Conservation (phyloP, 148 eudicot genomes). For the Camellia japonica region DNA sequence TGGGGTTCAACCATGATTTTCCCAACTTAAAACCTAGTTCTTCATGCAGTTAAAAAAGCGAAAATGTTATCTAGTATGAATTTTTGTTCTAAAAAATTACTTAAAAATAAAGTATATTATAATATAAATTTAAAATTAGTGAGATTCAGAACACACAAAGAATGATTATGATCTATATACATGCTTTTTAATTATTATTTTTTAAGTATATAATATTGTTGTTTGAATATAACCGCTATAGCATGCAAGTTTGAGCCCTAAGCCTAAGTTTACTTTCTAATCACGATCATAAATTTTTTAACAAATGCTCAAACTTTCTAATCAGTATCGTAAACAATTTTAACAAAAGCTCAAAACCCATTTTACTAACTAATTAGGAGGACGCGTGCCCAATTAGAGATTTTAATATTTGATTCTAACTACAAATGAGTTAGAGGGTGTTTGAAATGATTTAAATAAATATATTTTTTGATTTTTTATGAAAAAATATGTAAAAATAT, state of each 20-base stretch:
- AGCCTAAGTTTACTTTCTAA: background rate
- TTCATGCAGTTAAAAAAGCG: slow-evolving; percentile 2
- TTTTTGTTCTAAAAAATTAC: too few relatives aligned
- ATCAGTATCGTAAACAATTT: background rate
- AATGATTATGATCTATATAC: too few relatives aligned
- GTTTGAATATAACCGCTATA: background rate
- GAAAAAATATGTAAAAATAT: too few relatives aligned
- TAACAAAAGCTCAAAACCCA: background rate
- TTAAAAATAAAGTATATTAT: too few relatives aligned
- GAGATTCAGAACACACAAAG: too few relatives aligned
- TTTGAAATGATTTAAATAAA: too few relatives aligned
- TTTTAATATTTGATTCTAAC: background rate
- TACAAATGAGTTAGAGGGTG: background rate
- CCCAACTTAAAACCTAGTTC: slow-evolving; percentile 12
- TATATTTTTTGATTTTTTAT: too few relatives aligned
- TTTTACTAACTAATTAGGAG: background rate
- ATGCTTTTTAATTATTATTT: too few relatives aligned
- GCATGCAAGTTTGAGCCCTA: background rate
- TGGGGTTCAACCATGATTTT: slow-evolving; percentile 6
- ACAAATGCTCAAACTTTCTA: background rate
- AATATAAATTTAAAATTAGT: too few relatives aligned
- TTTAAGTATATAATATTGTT: too few relatives aligned
- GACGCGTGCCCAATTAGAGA: slow-evolving; percentile 3
- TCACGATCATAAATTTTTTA: background rate
- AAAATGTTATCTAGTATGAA: too few relatives aligned